phyloP scores from a whole-genome alignment of 2,329 filamentous ascomycete species.

The Cryphonectria naterciae region DNA sequence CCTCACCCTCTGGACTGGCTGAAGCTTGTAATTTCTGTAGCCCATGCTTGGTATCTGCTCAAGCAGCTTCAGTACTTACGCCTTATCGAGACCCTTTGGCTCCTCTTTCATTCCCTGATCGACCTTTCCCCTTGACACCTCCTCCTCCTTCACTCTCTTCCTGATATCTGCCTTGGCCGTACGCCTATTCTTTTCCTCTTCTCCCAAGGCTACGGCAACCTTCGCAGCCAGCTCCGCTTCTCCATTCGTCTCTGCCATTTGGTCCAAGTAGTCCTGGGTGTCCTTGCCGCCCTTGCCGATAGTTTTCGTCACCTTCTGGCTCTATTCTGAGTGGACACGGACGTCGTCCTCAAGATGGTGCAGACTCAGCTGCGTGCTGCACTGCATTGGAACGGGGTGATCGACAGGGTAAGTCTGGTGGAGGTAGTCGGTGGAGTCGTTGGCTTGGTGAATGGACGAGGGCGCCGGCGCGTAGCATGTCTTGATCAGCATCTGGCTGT shows the following conservation, averaged over 20 bases:
- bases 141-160: slow-evolving; percentile 7
- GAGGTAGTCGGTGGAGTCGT: slow-evolving; percentile 10
- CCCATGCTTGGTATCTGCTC: slow-evolving; percentile 1
- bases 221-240: slow-evolving; percentile 10
- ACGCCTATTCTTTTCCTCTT: slow-evolving; percentile 13
- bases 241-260: slow-evolving; percentile 9
- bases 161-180: slow-evolving; percentile 6
- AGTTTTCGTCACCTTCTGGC: neutral
- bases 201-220: neutral
- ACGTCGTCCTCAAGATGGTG: neutral
- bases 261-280: slow-evolving; percentile 7
- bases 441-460: neutral
- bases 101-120: slow-evolving; percentile 8
- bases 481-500: slow-evolving; percentile 11
- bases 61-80: slow-evolving; percentile 11
- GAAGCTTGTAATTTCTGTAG: neutral
- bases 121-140: neutral
- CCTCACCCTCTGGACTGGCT: neutral
- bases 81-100: slow-evolving; percentile 8
- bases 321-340: neutral
- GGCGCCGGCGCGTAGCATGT: neutral
- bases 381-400: neutral
- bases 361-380: neutral
- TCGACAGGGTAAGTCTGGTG: slow-evolving; percentile 1
- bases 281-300: slow-evolving; percentile 8